Conservation (phyloP, 768 basidiomycete genomes). For the Paxillus ammoniavirescens region DNA sequence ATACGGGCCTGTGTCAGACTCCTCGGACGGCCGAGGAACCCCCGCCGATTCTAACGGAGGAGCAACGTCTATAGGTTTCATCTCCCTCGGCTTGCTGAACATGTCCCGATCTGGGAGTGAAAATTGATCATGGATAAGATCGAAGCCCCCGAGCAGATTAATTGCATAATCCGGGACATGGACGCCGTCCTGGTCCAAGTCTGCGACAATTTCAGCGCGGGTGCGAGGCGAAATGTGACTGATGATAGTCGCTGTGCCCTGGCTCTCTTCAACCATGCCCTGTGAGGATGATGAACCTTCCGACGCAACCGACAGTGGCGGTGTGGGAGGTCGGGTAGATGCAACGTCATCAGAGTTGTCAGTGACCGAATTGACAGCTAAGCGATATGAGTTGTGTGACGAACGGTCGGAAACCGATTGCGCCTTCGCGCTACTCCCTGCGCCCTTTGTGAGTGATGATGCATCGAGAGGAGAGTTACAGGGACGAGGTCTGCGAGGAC, state of each 20-base stretch:
- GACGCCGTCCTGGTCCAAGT: conserved; percentile 31
- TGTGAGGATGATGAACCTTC: conserved; percentile 24
- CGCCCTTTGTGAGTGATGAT: conserved; percentile 13
- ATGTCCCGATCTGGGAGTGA: conserved; percentile 31
- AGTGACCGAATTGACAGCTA: conserved; percentile 14
- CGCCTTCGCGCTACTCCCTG: conserved; percentile 15
- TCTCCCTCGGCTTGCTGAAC: conserved; percentile 29
- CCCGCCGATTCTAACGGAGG: conserved; percentile 21
- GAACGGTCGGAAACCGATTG: conserved; percentile 18
- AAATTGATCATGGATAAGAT: conserved; percentile 34
- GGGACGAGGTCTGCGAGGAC: conserved; percentile 24
- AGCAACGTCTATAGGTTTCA: conserved; percentile 27
- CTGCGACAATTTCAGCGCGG: conserved; percentile 37
- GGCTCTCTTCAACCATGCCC: conserved; percentile 15
- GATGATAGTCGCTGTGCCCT: conserved; percentile 39
- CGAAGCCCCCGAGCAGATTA: conserved; percentile 43
- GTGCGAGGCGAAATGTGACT: conserved; percentile 32
- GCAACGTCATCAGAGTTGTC: conserved; percentile 22
- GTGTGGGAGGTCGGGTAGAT: conserved; percentile 29
- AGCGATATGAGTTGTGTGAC: conserved; percentile 21
- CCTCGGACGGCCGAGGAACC: conserved; percentile 28
- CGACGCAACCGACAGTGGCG: conserved; percentile 28
- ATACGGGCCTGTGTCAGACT: conserved; percentile 33
- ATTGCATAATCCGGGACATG: conserved; percentile 45
- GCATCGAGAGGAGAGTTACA: conserved; percentile 16